Evolutionary conservation across 1,284 basidiomycete genomes (phyloP).

Genomic region (Sparassis latifolia): DNA sequence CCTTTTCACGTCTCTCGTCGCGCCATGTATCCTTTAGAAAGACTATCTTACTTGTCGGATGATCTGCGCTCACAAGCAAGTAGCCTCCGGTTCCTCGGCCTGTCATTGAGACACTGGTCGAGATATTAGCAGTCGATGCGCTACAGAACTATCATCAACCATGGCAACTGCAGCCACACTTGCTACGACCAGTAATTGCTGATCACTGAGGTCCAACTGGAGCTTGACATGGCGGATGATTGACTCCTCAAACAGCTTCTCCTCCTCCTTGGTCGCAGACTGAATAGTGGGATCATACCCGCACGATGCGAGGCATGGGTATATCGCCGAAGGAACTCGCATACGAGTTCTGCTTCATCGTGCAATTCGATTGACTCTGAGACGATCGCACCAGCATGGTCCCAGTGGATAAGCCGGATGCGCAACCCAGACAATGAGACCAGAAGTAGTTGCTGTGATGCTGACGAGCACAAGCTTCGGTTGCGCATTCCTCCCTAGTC

Average conservation of each 20-base stretch:
- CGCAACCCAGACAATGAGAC: conserved; percentile 1
- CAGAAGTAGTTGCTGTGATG: conserved; percentile 5
- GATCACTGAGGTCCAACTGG: conserved; percentile 1
- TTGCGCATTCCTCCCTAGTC: conserved; percentile 9
- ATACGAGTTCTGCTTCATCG: conserved; percentile 5
- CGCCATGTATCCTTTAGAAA: conserved; percentile 13
- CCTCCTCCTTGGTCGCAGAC: background rate
- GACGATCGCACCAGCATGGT: conserved; percentile 7
- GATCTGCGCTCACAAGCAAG: conserved; percentile 5
- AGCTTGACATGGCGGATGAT: conserved; percentile 2
- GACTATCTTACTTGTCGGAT: too few species aligned
- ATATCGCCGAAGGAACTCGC: background rate
- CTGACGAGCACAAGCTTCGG: conserved; percentile 5
- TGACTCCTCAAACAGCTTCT: background rate
- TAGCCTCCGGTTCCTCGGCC: conserved; percentile 9
- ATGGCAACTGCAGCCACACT: background rate
- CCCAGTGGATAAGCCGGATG: conserved; percentile 9
- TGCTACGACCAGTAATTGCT: background rate
- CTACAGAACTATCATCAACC: background rate
- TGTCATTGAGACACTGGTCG: conserved; percentile 3
- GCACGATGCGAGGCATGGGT: background rate
- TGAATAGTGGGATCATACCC: conserved; percentile 10
- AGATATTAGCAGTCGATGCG: conserved; percentile 4
- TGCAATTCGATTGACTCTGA: conserved; percentile 7
- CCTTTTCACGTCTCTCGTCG: background rate